Evolutionary conservation across 495 filamentous ascomycete genomes (phyloP).

Genomic region (Cenococcum geophilum): DNA sequence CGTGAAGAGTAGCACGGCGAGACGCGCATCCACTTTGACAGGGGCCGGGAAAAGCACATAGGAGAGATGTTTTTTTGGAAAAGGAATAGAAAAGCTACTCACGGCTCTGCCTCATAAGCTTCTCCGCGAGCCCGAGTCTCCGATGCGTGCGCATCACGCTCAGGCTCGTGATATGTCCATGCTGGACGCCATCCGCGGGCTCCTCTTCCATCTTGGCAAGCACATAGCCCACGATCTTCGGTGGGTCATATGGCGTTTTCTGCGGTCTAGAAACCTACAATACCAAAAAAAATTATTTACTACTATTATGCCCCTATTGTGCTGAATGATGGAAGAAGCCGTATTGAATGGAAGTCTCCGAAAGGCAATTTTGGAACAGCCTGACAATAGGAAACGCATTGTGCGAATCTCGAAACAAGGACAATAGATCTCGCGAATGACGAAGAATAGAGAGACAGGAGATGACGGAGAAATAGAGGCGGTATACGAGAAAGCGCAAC

Average conservation of each 20-base stretch:
- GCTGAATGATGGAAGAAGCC: neutral
- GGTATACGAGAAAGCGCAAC: conserved; percentile 7
- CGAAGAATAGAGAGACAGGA: too few species aligned
- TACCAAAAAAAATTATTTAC: conserved; percentile 1
- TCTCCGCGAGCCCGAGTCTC: conserved; percentile 84
- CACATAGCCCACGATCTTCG: conserved; percentile 98
- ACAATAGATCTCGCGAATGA: too few species aligned
- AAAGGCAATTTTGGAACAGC: too few species aligned
- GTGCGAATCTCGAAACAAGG: neutral
- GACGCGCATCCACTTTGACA: too few species aligned
- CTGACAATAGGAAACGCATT: too few species aligned
- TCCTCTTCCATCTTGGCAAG: conserved; percentile 99
- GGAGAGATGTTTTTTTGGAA: too few species aligned
- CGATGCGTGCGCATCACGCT: conserved; percentile 96
- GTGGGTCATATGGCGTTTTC: conserved; percentile 76
- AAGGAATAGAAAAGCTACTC: conserved; percentile 41
- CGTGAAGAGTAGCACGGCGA: too few species aligned
- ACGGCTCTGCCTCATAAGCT: conserved; percentile 95
- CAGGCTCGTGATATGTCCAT: conserved; percentile 93
- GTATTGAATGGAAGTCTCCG: neutral
- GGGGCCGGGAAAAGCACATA: neutral
- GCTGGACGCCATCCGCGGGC: conserved; percentile 79
- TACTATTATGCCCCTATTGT: neutral
- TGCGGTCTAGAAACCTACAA: conserved; percentile 58
- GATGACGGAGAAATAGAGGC: too few species aligned